Evolutionary conservation across 163 green algal genomes (phyloP), one percentile per base, ranked within the genome.

Genomic region (Coccomyxa subellipsoidea): DNA sequence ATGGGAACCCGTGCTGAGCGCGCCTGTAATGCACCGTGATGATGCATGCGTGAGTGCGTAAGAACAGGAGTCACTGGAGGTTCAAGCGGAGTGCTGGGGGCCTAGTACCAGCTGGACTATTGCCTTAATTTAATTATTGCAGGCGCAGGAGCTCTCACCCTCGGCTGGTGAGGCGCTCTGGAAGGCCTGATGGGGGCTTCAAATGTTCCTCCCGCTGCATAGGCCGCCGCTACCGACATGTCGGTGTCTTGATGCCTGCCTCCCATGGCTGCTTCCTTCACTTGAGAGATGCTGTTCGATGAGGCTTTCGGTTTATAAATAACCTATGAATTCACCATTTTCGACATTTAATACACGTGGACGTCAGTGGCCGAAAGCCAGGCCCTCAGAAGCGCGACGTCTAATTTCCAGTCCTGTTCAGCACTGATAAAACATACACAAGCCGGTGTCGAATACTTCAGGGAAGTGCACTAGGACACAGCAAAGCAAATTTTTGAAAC

Each of bases 201-300:
- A 73, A 36, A 73, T 8, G n/a, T 73, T 34, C n/a, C 66, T 32
- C 66, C 66, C 15, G 66, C 27, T 36, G 66, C 66, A 73, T 73
- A 73, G n/a, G 66, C 66, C 32, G 66, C 66, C n/a, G 66, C 66
- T 73, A 73, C 66, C 27, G 66, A 32, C 66, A 73, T 73, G 27
- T 73, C 66, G 18, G 10, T 73, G 27, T 73, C 66, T 32, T 34
- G 27, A 0, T 36, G 66, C 66, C 66, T 32, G 18, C 29, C n/a
- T 34, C 29, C 66, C 66, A 73, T 73, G 18, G 47, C 47, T 66
- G 18, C 66, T 73, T 27, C 66, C 66, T 73, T 73, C 47, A 66
- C 18, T 18, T 29, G 47, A 29, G 12, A n/a, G n/a, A n/a, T 66
- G 18, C 47, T 66, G 12, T 29, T 66, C 12, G 12, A 66, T 66